Evolutionary conservation across 805 yeast species (phyloP), one percentile per base, ranked within the genome.

Genomic region (Kregervanrija delftensis): DNA sequence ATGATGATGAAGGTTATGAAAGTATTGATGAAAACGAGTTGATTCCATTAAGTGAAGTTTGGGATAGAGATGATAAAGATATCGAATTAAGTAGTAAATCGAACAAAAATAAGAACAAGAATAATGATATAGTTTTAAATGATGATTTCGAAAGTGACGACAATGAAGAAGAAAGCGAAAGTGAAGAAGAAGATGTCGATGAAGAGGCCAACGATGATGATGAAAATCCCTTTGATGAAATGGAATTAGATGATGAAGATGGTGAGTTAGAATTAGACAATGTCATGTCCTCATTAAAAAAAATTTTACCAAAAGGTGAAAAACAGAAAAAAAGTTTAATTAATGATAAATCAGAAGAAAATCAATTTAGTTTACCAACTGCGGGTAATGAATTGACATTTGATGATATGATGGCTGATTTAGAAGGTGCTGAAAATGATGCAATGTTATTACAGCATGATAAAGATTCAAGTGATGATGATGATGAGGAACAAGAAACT

Each of bases 31-130:
- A 87, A 58, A 69, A 64, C 30, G 85, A 87, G 52, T 71, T 89
- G 43, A 73, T 84, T 47, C 77, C 95, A 0, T 68, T 89, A 35
- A 83, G 95, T n/a, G 89, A 82, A 53, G 89, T 86, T 3, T 88
- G 96, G 96, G 96, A 85, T 57, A 63, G 79, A 64, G 93, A 86
- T 59, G 87, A 81, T 31, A 65, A 61, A 30, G 82, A 76, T 47
- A 50, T 58, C 42, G 31, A 40, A 15, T 13, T 28, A 45, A 33
- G 37, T 30, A n/a, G 30, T 36, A 17, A 36, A 35, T 13, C 31
- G 35, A 36, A 37, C 46, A 6, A 15, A 11, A 8, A 35, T 39
- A 11, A 44, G 41, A 33, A 11, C 28, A 43, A 54, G 39, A 48
- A 57, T 35, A 49, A 54, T 22, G 48, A 52, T 15, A 22, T 52